Evolutionary conservation across 306 rosid species (phyloP).

Genomic region (Arachis stenosperma): DNA sequence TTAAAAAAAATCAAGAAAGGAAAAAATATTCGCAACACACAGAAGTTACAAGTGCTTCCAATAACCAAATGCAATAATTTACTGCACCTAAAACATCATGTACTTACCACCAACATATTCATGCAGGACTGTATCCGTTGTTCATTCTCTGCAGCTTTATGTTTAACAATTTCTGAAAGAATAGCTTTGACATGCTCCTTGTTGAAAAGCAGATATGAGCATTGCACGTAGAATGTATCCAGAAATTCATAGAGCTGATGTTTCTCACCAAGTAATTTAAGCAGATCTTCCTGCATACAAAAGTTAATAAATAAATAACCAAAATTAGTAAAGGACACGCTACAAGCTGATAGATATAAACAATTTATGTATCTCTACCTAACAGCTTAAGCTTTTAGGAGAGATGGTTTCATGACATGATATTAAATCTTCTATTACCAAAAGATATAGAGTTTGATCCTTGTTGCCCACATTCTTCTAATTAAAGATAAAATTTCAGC

Average conservation of each 20-base stretch:
- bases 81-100: conserved; percentile 36
- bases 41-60: conserved; percentile 6
- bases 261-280: conserved; percentile 80
- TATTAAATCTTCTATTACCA: too few species aligned
- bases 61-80: conserved; percentile 20
- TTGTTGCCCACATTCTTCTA: too few species aligned
- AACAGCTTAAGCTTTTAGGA: too few species aligned
- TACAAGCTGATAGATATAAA: conserved; percentile 26
- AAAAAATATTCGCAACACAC: conserved; percentile 17
- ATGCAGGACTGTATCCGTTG: conserved; percentile 62
- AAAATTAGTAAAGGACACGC: conserved; percentile 34
- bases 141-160: conserved; percentile 62
- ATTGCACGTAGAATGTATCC: conserved; percentile 68
- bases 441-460: too few species aligned
- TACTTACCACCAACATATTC: conserved; percentile 81
- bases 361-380: too few species aligned
- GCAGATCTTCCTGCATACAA: conserved; percentile 79
- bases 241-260: conserved; percentile 86
- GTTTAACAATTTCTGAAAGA: conserved; percentile 62
- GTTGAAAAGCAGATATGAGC: conserved; percentile 87
- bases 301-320: conserved; percentile 16
- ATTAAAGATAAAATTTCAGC: too few species aligned
- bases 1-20: conserved; percentile 6
- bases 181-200: conserved; percentile 88
- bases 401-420: too few species aligned